Evolutionary conservation across 257 asterid genomes (phyloP), one percentile per base, ranked within the genome.

Genomic region (Rhazya stricta): DNA sequence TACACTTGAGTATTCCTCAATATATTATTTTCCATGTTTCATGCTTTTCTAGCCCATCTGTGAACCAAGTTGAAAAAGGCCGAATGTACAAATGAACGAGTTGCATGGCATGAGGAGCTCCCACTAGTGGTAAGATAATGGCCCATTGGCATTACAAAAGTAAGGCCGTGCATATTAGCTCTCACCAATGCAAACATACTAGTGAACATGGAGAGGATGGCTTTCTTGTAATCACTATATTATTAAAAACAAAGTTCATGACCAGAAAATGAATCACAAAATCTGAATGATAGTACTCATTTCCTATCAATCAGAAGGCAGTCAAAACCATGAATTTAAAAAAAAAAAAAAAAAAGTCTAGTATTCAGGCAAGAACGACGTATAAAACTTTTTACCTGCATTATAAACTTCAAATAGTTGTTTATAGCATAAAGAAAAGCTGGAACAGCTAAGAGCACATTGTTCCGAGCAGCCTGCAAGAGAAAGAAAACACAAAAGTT

Each of bases 401-500:
- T 93, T 74, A 78, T 87, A 74, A 93, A 93, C 87, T 93, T 93
- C 70, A 93, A 86, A 81, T 93, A 93, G 84, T 93, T 93, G 86
- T 93, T 93, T 79, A 93, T 78, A 81, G 97, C 98, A 87, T 93
- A 93, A 68, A 93, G 93, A 74, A 93, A 78, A 71, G 98, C 98
- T 8, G 98, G 98, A 82, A 93, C 91, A n/a, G 98, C 97, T 73
- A 93, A 93, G 72, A 93, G 96, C 45, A 43, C 77, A 79, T 93
- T 93, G 79, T 74, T 93, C 62, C 93, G 91, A 77, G 98, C 98
- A 76, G 98, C 98, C 98, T 93, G 92, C 85, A 75, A 74, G 57
- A 79, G 79, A 61, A 51, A n/a, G 29, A 71, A 51, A 81, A 67
- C 72, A 58, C 54, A 72, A 76, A 46, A 76, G n/a, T 18, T 9